phyloP scores from a whole-genome alignment of 169 alveolate genomes.

The Babesia divergens region DNA sequence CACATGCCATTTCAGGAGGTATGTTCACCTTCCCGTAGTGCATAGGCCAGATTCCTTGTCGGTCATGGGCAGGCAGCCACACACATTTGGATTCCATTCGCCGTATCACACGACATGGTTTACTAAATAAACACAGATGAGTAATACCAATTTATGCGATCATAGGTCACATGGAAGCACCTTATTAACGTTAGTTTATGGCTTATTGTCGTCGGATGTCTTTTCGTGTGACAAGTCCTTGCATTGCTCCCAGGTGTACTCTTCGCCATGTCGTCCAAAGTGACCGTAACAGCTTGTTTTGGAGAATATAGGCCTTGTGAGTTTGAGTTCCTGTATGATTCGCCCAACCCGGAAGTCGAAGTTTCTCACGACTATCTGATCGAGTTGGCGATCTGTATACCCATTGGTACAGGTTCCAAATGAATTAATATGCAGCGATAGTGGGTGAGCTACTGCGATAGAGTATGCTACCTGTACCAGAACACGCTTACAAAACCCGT shows the following conservation, averaged over 20 bases:
- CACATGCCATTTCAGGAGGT: too few species aligned
- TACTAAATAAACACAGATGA: too few species aligned
- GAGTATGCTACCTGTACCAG: conserved; percentile 96
- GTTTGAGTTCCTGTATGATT: conserved; percentile 89
- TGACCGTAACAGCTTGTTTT: conserved; percentile 97
- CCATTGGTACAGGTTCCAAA: conserved; percentile 91
- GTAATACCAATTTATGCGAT: too few species aligned
- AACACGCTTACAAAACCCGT: conserved; percentile 92
- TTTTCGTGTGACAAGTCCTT: conserved; percentile 78
- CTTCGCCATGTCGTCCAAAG: conserved; percentile 93
- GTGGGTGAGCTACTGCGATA: conserved; percentile 96
- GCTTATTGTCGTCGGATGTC: too few species aligned
- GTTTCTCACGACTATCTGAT: conserved; percentile 85
- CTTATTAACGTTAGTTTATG: too few species aligned
- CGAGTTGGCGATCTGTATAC: conserved; percentile 86
- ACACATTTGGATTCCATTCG: too few species aligned
- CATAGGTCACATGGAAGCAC: too few species aligned
- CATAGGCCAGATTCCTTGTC: too few species aligned
- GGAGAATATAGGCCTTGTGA: conserved; percentile 85
- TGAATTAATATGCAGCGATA: conserved; percentile 93
- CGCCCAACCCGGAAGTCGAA: conserved; percentile 97
- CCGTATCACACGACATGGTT: too few species aligned
- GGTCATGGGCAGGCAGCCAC: too few species aligned
- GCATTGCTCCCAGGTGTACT: conserved; percentile 93
- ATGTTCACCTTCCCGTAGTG: too few species aligned